phyloP scores from a whole-genome alignment of 2,329 filamentous ascomycete genomes.

The Ambrosiella beaveri region DNA sequence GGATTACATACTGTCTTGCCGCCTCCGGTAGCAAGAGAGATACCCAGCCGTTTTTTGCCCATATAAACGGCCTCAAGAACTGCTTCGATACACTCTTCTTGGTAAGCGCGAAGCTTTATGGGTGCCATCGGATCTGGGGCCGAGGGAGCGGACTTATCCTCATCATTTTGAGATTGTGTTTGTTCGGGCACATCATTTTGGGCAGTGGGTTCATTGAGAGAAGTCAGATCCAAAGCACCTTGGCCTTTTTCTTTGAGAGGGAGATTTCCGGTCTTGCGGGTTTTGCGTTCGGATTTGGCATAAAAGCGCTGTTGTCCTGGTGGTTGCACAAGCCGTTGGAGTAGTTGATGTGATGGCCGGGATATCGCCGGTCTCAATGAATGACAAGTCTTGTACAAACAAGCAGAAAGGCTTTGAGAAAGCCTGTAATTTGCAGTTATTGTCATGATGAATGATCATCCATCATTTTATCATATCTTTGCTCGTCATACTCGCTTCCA shows the following conservation, averaged over 20 bases:
- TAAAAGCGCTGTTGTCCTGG: no score
- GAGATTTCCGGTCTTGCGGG: no score
- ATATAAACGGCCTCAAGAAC: constrained; percentile 50
- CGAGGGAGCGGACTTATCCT: background rate
- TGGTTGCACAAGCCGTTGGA: no score
- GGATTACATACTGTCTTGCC: constrained; percentile 57
- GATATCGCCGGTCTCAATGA: background rate
- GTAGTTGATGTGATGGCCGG: no score
- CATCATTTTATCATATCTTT: background rate
- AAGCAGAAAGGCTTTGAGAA: background rate
- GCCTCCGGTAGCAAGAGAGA: constrained; percentile 74
- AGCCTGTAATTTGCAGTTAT: background rate
- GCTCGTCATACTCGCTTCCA: no score
- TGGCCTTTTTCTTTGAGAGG: no score
- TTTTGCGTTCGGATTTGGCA: no score
- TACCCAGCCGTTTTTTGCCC: constrained; percentile 63
- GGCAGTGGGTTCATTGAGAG: background rate
- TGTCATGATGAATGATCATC: background rate
- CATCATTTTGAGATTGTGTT: background rate
- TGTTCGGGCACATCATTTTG: background rate
- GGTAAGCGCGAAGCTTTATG: constrained; percentile 54
- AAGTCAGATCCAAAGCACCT: no score
- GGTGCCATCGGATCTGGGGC: background rate
- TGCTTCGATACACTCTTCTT: constrained; percentile 79
- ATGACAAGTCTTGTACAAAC: background rate